A percentile compares a stretch with the other conserved stretches of the same genome.
Evolutionary conservation across 129 eudicot species (phyloP).

Genomic region (Pittosporum tobira): DNA sequence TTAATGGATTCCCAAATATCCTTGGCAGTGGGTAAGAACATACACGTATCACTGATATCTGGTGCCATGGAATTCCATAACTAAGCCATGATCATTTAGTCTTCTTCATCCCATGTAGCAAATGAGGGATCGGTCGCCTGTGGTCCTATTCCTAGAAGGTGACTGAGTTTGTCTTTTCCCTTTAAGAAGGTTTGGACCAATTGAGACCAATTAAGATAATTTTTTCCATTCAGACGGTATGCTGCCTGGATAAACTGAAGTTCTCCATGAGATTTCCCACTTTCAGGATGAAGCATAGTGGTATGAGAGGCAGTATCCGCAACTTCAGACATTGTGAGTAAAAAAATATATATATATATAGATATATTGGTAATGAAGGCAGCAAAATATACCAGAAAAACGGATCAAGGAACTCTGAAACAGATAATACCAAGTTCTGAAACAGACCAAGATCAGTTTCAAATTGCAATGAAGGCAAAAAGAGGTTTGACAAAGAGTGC

Average conservation of each 20-base stretch:
- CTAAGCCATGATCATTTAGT: constrained; percentile 10
- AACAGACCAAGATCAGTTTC: too few species aligned
- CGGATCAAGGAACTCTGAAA: too few species aligned
- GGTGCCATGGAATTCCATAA: constrained; percentile 10
- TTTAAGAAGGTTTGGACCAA: constrained; percentile 2
- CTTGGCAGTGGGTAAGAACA: constrained; percentile 2
- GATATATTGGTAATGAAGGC: too few species aligned
- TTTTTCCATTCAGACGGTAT: constrained; percentile 7
- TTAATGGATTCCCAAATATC: constrained; percentile 7
- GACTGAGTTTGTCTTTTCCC: constrained; percentile 9
- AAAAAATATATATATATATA: too few species aligned
- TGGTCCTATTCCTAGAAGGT: not conserved
- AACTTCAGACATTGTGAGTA: too few species aligned
- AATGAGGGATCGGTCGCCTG: not conserved
- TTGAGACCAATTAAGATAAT: constrained; percentile 10
- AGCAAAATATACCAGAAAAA: too few species aligned
- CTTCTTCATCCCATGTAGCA: constrained; percentile 11
- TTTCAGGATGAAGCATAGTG: too few species aligned
- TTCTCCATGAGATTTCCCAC: too few species aligned
- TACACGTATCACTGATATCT: constrained; percentile 5
- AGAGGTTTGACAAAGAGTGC: too few species aligned
- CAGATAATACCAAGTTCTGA: too few species aligned
- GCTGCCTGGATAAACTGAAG: not conserved
- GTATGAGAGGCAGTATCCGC: too few species aligned
- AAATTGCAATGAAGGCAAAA: too few species aligned